These are phyloP conservation scores for Arxiozyma slooffiae DNA, from an alignment of 1,139 yeast genomes.

Conservation along the genomic window DNA sequence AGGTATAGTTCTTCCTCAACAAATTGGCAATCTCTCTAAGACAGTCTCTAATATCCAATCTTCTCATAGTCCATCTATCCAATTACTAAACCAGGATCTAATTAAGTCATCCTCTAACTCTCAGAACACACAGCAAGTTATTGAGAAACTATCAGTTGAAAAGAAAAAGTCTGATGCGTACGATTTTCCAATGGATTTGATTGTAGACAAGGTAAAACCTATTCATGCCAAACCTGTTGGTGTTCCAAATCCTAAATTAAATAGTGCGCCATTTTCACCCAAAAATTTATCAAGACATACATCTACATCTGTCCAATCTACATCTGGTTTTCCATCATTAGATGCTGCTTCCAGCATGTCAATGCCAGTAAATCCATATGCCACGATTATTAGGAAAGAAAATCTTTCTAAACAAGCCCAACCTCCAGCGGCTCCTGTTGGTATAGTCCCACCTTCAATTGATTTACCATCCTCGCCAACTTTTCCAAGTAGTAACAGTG, in stretches of 20 bases:
- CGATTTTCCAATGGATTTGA: conserved; percentile 62
- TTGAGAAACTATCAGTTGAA: conserved; percentile 34
- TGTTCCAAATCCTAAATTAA: conserved; percentile 13
- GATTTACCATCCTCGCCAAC: conserved; percentile 3
- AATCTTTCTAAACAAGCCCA: background rate
- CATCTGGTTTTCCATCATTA: background rate
- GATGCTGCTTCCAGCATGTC: background rate
- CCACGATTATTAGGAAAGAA: background rate
- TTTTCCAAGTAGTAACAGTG: background rate
- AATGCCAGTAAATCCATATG: conserved; percentile 5
- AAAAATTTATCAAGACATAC: background rate
- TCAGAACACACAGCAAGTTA: conserved; percentile 4
- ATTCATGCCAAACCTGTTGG: conserved; percentile 32
- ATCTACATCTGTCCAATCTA: background rate
- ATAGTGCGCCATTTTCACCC: conserved; percentile 5
- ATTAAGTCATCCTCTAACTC: conserved; percentile 5
- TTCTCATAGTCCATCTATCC: background rate
- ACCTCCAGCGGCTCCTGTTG: background rate
- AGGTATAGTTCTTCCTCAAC: conserved; percentile 14
- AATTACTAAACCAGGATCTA: background rate
- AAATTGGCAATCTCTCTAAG: conserved; percentile 2
- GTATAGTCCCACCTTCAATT: conserved; percentile 5
- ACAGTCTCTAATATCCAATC: background rate
- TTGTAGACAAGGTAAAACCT: conserved; percentile 34
- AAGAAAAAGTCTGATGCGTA: conserved; percentile 64